Conservation (phyloP, 2,329 filamentous ascomycete genomes). For the Leptosphaerulina australis region DNA sequence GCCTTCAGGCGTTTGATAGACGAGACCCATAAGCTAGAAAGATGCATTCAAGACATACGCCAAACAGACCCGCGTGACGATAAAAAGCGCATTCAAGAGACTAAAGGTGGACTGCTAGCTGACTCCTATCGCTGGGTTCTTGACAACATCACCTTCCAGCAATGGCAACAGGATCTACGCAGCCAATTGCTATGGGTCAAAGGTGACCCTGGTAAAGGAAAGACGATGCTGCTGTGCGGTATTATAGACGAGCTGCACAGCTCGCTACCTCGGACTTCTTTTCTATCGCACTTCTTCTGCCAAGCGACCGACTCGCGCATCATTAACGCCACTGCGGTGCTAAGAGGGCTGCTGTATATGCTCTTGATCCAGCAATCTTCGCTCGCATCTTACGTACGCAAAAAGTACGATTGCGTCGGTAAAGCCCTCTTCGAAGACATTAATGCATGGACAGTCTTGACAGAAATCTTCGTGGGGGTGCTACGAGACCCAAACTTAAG, state of each 20-base stretch:
- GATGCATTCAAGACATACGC: too few species aligned
- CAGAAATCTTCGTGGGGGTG: conserved; percentile 48
- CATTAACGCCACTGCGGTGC: conserved; percentile 50
- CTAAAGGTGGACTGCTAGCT: too few species aligned
- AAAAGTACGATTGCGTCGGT: conserved; percentile 46
- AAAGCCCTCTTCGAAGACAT: conserved; percentile 50
- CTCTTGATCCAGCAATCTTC: conserved; percentile 45
- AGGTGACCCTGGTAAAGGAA: too few species aligned
- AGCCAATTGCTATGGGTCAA: conserved; percentile 7
- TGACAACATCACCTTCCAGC: conserved; percentile 2
- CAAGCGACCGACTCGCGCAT: too few species aligned
- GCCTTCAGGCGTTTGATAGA: too few species aligned
- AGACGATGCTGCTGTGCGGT: conserved; percentile 18
- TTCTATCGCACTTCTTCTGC: conserved; percentile 30
- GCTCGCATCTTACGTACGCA: conserved; percentile 45
- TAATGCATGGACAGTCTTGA: conserved; percentile 49
- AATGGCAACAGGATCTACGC: conserved; percentile 1
- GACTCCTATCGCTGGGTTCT: conserved; percentile 17
- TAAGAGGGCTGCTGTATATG: conserved; percentile 53
- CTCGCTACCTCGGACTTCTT: conserved; percentile 19
- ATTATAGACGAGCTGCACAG: conserved; percentile 36
- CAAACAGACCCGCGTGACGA: conserved; percentile 18
- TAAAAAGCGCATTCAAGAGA: conserved; percentile 4
- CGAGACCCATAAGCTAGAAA: too few species aligned
- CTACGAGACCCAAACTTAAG: conserved; percentile 49